Conservation (phyloP, 2,329 filamentous ascomycete species). For the Sarocladium kiliense region DNA sequence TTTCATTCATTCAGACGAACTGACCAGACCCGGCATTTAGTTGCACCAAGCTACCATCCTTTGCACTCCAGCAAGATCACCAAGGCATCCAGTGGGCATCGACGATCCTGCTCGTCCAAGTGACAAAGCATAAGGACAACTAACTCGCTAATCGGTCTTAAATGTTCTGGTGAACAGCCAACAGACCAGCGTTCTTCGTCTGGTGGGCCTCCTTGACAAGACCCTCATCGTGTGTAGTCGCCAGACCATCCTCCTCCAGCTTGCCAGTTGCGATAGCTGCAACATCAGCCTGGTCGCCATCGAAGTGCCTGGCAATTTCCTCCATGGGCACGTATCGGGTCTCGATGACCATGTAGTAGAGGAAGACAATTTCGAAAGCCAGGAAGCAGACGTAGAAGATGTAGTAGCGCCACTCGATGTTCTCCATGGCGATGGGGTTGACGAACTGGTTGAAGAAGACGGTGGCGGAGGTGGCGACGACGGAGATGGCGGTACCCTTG, state of each 20-base stretch:
- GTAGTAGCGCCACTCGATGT: slow-evolving; percentile 9
- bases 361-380: slow-evolving; percentile 42
- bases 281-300: slow-evolving; percentile 30
- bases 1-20: no score
- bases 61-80: no score
- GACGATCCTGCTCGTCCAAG: no score
- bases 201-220: neutral
- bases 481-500: slow-evolving; percentile 23
- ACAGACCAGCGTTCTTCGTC: neutral
- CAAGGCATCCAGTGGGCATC: no score
- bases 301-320: slow-evolving; percentile 54
- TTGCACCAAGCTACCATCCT: no score
- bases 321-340: slow-evolving; percentile 45
- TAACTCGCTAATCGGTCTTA: neutral
- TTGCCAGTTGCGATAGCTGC: slow-evolving; percentile 1
- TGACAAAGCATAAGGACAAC: no score
- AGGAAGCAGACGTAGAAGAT: slow-evolving; percentile 36
- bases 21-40: no score
- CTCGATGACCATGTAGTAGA: slow-evolving; percentile 39
- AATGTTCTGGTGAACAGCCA: neutral
- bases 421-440: slow-evolving; percentile 8
- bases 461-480: slow-evolving; percentile 22
- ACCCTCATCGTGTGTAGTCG: neutral
- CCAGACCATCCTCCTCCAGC: slow-evolving; percentile 6
- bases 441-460: slow-evolving; percentile 31